phyloP scores from a whole-genome alignment of 2,329 filamentous ascomycete species.

The Scedosporium dehoogii region DNA sequence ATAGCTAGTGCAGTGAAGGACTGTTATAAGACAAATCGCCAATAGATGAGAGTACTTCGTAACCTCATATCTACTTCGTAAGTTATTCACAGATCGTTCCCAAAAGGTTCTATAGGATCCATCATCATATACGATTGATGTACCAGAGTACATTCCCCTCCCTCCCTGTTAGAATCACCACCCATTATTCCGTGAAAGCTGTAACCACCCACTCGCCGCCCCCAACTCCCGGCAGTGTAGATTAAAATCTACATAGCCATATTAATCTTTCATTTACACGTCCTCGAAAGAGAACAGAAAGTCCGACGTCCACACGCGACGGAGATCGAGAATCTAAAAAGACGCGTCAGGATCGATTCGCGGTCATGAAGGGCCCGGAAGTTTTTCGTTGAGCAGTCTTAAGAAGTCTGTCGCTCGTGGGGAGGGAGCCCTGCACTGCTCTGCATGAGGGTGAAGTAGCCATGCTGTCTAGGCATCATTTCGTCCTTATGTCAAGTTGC shows the following conservation, averaged over 20 bases:
- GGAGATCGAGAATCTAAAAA: not conserved
- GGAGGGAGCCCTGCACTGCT: too few relatives aligned
- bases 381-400: too few relatives aligned
- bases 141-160: too few relatives aligned
- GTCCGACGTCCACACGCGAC: not conserved
- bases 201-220: not conserved
- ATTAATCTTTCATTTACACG: not conserved
- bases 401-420: too few relatives aligned
- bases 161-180: not conserved
- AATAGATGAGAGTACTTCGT: too few relatives aligned
- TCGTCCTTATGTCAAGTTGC: not conserved
- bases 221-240: not conserved
- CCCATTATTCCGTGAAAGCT: not conserved
- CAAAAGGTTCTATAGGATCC: too few relatives aligned
- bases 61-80: too few relatives aligned
- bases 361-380: not conserved
- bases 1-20: too few relatives aligned
- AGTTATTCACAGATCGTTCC: too few relatives aligned
- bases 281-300: not conserved
- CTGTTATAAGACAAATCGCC: too few relatives aligned
- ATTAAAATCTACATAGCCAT: not conserved
- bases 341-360: not conserved
- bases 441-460: not conserved
- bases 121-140: too few relatives aligned
- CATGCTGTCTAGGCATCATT: not conserved